Base-by-base conservation (phyloP, 371 early-diverging fungal species). In the Rhizopus delemar region DNA sequence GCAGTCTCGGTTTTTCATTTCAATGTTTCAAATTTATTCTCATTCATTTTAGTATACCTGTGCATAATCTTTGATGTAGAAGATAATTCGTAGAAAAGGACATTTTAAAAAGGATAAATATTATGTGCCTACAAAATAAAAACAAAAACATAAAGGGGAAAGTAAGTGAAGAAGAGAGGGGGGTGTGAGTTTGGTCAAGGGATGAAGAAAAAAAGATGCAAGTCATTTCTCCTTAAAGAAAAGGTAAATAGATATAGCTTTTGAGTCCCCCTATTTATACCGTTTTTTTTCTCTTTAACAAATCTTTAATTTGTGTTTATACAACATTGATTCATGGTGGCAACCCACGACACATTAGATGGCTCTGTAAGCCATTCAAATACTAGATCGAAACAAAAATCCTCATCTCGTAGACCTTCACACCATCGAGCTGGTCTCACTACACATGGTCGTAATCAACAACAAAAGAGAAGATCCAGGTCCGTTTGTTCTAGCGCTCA, bases 271-370 rank as follows among this genome's bases (percentile, higher is more conserved):
- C 22, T 22, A 22, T 2, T 41, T 28, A 41, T 41, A 41, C 51
- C 43, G 22, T 33, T 39, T 59, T 52, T 15, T 38, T 38, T 36
- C 7, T 46, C 35, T 53, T 22, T 34, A 3, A 15, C 8, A 45
- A 34, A n/a, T 31, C 33, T 29, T 36, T 39, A 56, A 16, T 51
- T 62, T 35, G 50, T 63, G n/a, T 52, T 38, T 46, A 9, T 55
- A 29, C n/a, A 33, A 8, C 13, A 51, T 2, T 11, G 32, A 13
- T 43, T 13, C 32, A 60, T 60, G 60, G 50, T 54, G 12, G 48
- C 60, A 15, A 49, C 54, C 3, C 60, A 22, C 22, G 22, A 22
- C 22, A 22, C 22, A 22, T 22, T 22, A 22, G 22, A n/a, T 45
- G 60, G 53, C 13, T 51, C 51, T 35, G 38, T 48, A 15, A 48